phyloP scores from a whole-genome alignment of 176 grass and related monocot genomes.

The Oryza punctata region DNA sequence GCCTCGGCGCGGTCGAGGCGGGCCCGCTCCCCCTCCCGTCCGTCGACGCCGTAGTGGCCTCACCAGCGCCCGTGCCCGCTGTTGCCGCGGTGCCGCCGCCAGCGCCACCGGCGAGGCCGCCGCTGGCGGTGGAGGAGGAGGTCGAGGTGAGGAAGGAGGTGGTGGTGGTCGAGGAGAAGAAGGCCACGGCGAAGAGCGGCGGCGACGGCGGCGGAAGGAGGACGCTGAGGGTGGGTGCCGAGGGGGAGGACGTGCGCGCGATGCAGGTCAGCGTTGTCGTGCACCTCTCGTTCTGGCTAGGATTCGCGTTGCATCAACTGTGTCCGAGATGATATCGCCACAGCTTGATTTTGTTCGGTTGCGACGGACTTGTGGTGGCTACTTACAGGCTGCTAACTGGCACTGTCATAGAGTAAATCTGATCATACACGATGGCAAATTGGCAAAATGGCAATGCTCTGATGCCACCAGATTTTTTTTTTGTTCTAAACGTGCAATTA shows the following conservation, averaged over 20 bases:
- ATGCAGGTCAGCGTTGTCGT: conserved; percentile 70
- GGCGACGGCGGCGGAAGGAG: conserved; percentile 27
- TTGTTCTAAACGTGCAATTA: too few relatives aligned
- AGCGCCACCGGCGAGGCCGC: conserved; percentile 21
- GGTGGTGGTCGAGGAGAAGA: conserved; percentile 51
- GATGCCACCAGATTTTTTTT: too few relatives aligned
- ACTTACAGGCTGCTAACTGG: neutral
- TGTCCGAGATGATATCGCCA: neutral
- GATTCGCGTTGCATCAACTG: conserved; percentile 37
- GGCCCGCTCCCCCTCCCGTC: neutral
- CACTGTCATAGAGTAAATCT: neutral
- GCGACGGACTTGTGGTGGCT: neutral
- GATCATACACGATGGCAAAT: too few relatives aligned
- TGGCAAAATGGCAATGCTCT: too few relatives aligned
- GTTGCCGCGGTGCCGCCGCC: conserved; percentile 35
- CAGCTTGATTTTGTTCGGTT: neutral
- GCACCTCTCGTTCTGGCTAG: conserved; percentile 54
- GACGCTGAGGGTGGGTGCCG: conserved; percentile 60
- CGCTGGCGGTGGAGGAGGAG: conserved; percentile 41
- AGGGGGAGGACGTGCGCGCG: conserved; percentile 83
- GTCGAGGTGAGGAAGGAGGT: conserved; percentile 67
- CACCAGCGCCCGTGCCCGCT: conserved; percentile 27
- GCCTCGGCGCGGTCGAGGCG: conserved; percentile 58
- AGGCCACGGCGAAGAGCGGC: conserved; percentile 2
- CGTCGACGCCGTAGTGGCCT: conserved; percentile 38